Conservation (phyloP, 2,329 filamentous ascomycete species). For the Didymella lethalis region DNA sequence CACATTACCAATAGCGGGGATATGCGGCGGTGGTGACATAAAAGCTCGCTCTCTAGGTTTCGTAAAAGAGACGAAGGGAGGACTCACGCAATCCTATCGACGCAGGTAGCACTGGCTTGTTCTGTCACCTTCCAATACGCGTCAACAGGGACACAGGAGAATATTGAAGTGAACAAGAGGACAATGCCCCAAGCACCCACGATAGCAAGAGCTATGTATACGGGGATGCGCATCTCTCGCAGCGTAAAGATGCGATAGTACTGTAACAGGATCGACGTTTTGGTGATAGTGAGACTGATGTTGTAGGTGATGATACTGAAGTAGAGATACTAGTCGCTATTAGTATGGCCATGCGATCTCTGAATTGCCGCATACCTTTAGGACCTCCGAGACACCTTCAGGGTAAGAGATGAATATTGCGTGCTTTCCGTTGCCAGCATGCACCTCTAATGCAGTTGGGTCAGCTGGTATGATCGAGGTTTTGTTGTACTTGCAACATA, state of each 20-base stretch:
- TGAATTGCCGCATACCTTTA: slow-evolving; percentile 25
- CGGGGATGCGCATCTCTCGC: slow-evolving; percentile 32
- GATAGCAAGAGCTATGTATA: slow-evolving; percentile 34
- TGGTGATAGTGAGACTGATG: slow-evolving; percentile 33
- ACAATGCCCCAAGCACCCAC: slow-evolving; percentile 28
- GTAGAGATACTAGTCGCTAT: slow-evolving; percentile 32
- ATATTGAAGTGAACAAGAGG: slow-evolving; percentile 25
- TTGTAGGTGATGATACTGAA: slow-evolving; percentile 40
- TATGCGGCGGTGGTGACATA: too few relatives aligned
- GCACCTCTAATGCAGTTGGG: slow-evolving; percentile 24
- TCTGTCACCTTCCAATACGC: slow-evolving; percentile 31
- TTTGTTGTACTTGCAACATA: slow-evolving; percentile 9
- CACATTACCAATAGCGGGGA: not conserved
- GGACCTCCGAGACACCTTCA: slow-evolving; percentile 11
- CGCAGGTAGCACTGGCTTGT: slow-evolving; percentile 10
- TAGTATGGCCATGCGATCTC: not conserved
- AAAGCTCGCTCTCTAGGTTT: not conserved
- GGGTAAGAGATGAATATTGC: slow-evolving; percentile 30
- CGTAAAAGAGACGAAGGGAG: not conserved
- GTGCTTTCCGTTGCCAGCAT: slow-evolving; percentile 37
- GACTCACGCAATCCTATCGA: slow-evolving; percentile 15
- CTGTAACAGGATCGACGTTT: slow-evolving; percentile 41
- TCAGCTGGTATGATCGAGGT: not conserved
- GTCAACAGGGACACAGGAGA: slow-evolving; percentile 34
- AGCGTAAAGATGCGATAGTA: slow-evolving; percentile 40